Evolutionary conservation across 192 early-diverging fungal species (phyloP).

Genomic region (Backusella australiensis): DNA sequence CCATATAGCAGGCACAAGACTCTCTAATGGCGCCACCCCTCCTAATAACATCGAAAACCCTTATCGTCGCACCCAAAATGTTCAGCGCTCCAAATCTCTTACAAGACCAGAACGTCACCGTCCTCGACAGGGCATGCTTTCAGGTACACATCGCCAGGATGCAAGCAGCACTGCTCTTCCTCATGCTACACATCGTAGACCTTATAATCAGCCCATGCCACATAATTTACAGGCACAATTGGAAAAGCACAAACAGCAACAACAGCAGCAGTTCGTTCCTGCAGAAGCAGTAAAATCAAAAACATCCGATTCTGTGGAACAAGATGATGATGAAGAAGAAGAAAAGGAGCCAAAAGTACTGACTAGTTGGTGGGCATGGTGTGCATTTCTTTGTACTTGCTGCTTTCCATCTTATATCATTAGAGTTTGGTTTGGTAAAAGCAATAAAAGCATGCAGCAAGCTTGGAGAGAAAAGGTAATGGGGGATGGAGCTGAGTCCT

Average conservation of each 20-base stretch:
- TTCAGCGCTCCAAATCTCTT: conserved; percentile 23
- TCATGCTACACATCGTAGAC: not conserved
- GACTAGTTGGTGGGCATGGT: conserved; percentile 43
- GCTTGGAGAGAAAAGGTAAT: conserved; percentile 58
- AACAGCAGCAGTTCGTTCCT: conserved; percentile 2
- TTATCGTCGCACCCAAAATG: not conserved
- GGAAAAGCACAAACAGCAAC: conserved; percentile 14
- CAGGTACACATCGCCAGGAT: not conserved
- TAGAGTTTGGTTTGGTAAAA: conserved; percentile 42
- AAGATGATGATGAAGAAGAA: conserved; percentile 8
- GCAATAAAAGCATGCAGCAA: conserved; percentile 37
- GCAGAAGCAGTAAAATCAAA: not conserved
- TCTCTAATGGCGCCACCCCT: not conserved
- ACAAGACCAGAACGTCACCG: conserved; percentile 44
- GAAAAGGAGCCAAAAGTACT: conserved; percentile 28
- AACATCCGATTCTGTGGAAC: not conserved
- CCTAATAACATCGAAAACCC: not conserved
- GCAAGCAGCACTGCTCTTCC: not conserved
- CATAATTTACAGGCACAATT: conserved; percentile 19
- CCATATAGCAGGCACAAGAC: not conserved
- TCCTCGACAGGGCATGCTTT: conserved; percentile 44
- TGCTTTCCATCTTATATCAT: conserved; percentile 42
- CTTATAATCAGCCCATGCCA: conserved; percentile 20
- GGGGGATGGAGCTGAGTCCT: not conserved
- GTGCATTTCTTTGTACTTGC: conserved; percentile 42